phyloP scores from a whole-genome alignment of 257 asterid genomes.

The Asclepias syriaca region DNA sequence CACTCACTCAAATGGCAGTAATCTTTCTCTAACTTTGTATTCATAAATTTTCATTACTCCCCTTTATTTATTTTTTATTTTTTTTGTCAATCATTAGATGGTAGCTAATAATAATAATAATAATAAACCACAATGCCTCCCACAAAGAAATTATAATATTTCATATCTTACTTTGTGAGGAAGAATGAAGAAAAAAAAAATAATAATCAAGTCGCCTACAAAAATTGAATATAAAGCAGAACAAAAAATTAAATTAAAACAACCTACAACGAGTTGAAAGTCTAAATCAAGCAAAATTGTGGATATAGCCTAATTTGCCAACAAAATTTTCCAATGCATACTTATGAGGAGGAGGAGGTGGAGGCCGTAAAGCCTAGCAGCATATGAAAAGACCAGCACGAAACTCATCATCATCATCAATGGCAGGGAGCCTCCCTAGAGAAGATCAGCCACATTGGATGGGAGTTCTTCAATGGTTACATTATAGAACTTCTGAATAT shows the following conservation, averaged over 20 bases:
- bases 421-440: slow-evolving; percentile 17
- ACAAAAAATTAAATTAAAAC: neutral
- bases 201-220: no score
- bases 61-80: no score
- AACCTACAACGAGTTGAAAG: slow-evolving; percentile 1
- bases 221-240: no score
- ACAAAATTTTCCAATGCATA: slow-evolving; percentile 11
- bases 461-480: slow-evolving; percentile 70
- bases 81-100: no score
- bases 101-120: no score
- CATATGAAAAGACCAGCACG: neutral
- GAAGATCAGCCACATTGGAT: slow-evolving; percentile 68
- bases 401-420: neutral
- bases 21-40: no score
- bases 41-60: no score
- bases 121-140: no score
- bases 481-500: slow-evolving; percentile 73
- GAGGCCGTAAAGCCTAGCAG: neutral
- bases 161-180: no score
- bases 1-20: no score
- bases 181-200: no score
- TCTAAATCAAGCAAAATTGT: neutral
- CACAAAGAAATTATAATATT: no score
- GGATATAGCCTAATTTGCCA: slow-evolving; percentile 1
- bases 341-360: neutral